phyloP scores from a whole-genome alignment of 2,329 filamentous ascomycete species.

The Aspergillus neotritici region DNA sequence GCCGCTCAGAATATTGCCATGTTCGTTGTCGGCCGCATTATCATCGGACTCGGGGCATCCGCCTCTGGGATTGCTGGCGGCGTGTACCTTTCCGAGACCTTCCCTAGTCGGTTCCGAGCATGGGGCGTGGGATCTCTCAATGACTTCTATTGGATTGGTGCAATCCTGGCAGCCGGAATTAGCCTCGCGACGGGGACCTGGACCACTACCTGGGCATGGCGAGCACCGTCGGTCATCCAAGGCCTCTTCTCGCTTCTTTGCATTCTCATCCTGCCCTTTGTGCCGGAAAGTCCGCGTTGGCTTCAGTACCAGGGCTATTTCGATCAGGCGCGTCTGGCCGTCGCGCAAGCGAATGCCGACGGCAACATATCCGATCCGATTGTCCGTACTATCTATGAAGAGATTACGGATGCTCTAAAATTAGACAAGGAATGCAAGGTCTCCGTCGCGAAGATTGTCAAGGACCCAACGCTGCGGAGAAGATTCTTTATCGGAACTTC shows the following conservation, averaged over 20 bases:
- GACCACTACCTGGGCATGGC: conserved; percentile 1
- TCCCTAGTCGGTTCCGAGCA: conserved; percentile 42
- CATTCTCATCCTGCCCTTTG: background rate
- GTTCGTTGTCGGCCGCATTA: conserved; percentile 46
- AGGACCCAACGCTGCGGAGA: too few species aligned
- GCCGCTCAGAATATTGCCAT: conserved; percentile 49
- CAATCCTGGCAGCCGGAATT: background rate
- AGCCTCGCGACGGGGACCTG: background rate
- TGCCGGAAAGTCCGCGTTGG: conserved; percentile 1
- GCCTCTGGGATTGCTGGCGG: conserved; percentile 41
- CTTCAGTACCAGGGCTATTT: too few species aligned
- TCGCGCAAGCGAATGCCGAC: too few species aligned
- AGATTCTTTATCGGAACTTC: too few species aligned
- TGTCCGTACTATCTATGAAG: too few species aligned
- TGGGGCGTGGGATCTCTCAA: conserved; percentile 41
- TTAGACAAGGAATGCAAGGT: too few species aligned
- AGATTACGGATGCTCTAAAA: too few species aligned
- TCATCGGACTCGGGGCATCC: conserved; percentile 45
- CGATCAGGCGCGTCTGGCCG: too few species aligned
- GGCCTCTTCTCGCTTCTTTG: background rate
- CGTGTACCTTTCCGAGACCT: conserved; percentile 49
- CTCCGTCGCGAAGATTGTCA: too few species aligned
- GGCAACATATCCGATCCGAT: too few species aligned
- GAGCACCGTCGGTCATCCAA: background rate
- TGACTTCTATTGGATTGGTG: conserved; percentile 28